Base-by-base conservation (phyloP, 306 rosid genomes). In the Corylus avellana region DNA sequence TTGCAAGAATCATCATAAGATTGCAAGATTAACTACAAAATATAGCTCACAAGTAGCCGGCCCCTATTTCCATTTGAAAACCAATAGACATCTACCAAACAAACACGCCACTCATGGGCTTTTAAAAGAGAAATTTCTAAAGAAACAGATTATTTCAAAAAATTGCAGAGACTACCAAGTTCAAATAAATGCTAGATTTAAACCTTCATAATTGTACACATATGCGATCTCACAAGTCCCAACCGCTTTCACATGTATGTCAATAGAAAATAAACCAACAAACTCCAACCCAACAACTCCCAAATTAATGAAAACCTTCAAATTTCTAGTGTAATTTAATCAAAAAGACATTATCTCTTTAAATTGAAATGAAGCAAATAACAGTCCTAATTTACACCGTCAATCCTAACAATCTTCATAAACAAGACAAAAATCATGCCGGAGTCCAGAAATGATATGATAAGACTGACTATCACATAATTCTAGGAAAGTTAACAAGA, bases 381-480 rank as follows among this genome's bases (percentile, higher is more conserved):
- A 56, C 22, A 75, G 68, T 27, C 55, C 39, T 12, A 72, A 62
- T 35, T 29, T 63, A 7, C 16, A 44, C 37, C 13, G 63, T 37
- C 29, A 44, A 51, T 39, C 37, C 61, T 67, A 66, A 22, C 18
- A 72, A 13, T 42, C n/a, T 5, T 48, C 46, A 80, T 57, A 70
- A 55, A 54, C 54, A 81, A 69, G 44, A 55, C 39, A 53, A 75
- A 62, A 39, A 70, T 27, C 58, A 76, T 63, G 62, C 39, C 12
- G 13, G 54, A 66, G 14, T 66, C 72, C 27, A 66, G 50, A 66
- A 62, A 27, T 5, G 18, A 62, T 27, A 17, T 54, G 29, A 49
- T 49, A 49, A 49, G 16, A 0, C 14, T 50, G 18, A 66, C 57
- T 5, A 22, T 39, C 71, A 35, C 20, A 50, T 50, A 9, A 70